Conservation (phyloP, 345 rosid genomes). For the Gossypium stocksii region DNA sequence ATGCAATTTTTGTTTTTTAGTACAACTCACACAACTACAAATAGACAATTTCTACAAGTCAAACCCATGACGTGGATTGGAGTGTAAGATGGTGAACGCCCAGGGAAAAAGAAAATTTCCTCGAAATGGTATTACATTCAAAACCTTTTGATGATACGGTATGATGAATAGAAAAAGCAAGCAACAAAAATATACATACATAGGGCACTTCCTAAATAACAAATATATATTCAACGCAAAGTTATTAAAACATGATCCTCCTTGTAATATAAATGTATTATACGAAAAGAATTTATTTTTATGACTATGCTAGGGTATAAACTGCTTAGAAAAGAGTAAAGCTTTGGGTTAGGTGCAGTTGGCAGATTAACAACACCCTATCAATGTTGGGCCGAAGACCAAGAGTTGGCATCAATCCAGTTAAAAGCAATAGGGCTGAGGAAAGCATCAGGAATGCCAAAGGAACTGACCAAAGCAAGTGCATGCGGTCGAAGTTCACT, state of each 20-base stretch:
- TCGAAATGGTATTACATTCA: neutral
- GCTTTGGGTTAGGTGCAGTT: neutral
- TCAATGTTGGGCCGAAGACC: slow-evolving; percentile 49
- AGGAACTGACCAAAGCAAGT: slow-evolving; percentile 70
- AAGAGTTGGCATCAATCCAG: slow-evolving; percentile 85
- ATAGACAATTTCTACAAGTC: too few species aligned
- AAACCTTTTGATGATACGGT: neutral
- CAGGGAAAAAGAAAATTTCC: too few species aligned
- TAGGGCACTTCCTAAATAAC: too few species aligned
- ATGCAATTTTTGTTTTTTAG: too few species aligned
- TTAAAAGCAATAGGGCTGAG: slow-evolving; percentile 78
- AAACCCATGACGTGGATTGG: too few species aligned
- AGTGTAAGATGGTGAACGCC: too few species aligned
- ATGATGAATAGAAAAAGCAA: too few species aligned
- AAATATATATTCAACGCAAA: too few species aligned
- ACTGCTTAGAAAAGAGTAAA: neutral
- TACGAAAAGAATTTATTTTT: neutral
- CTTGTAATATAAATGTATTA: too few species aligned
- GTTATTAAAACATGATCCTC: too few species aligned
- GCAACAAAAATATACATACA: too few species aligned
- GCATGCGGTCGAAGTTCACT: slow-evolving; percentile 76
- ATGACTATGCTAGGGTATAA: neutral
- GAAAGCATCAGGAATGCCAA: slow-evolving; percentile 73
- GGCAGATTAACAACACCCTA: neutral
- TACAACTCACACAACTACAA: too few species aligned